These are phyloP conservation scores for Ceratobasidium sp. DNA, from an alignment of 1,284 basidiomycete species.

Conservation along the genomic window DNA sequence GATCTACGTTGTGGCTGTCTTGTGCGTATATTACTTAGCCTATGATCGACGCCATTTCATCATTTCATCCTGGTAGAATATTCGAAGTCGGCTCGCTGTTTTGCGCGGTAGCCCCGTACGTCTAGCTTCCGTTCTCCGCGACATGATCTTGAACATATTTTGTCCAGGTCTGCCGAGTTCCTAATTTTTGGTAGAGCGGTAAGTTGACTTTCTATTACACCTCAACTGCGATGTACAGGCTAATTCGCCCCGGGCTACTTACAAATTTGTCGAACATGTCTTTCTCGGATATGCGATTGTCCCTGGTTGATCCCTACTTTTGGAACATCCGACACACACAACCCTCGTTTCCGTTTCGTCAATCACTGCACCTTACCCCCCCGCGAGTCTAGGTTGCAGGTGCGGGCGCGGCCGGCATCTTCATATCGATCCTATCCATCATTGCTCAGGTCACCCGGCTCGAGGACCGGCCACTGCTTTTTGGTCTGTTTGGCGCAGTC, in stretches of 20 bases:
- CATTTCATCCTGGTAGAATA: slow-evolving; percentile 36
- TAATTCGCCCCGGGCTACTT: background rate
- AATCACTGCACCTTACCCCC: background rate
- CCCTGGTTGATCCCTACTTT: no score
- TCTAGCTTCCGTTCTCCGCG: slow-evolving; percentile 40
- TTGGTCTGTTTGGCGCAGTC: slow-evolving; percentile 46
- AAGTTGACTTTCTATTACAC: background rate
- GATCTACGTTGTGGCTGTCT: slow-evolving; percentile 54
- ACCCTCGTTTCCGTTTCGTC: background rate
- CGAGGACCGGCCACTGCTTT: slow-evolving; percentile 49
- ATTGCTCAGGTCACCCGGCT: slow-evolving; percentile 53
- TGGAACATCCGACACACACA: background rate
- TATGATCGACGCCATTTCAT: slow-evolving; percentile 39
- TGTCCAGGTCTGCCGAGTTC: slow-evolving; percentile 41
- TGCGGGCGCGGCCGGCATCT: slow-evolving; percentile 50
- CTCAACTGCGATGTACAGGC: no score
- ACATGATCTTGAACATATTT: background rate
- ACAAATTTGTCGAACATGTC: background rate
- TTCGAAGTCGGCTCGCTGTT: slow-evolving; percentile 57
- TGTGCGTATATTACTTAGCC: slow-evolving; percentile 49
- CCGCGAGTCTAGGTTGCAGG: slow-evolving; percentile 44
- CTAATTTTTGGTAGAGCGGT: slow-evolving; percentile 59
- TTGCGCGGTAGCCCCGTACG: slow-evolving; percentile 55
- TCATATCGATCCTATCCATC: slow-evolving; percentile 49
- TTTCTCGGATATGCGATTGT: background rate